Conservation (phyloP, 2,329 filamentous ascomycete species). For the Venturia asperata region DNA sequence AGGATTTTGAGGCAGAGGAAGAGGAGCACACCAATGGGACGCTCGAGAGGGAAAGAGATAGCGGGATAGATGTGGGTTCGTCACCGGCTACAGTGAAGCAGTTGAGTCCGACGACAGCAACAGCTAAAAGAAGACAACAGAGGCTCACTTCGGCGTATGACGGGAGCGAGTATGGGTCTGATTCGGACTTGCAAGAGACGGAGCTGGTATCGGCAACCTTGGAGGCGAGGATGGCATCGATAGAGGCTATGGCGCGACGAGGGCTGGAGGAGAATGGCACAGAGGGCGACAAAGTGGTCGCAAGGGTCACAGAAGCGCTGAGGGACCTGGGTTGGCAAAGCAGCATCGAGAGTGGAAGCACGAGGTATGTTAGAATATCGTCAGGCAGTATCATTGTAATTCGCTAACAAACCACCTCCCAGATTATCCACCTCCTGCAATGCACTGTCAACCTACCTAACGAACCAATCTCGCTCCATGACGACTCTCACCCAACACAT, state of each 20-base stretch:
- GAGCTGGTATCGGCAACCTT: slow-evolving; percentile 61
- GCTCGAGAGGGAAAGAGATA: slow-evolving; percentile 25
- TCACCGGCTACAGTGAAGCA: slow-evolving; percentile 24
- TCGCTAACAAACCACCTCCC: slow-evolving; percentile 6
- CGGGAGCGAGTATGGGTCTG: slow-evolving; percentile 66
- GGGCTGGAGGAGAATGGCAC: slow-evolving; percentile 61
- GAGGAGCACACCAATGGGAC: slow-evolving; percentile 44
- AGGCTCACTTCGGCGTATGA: slow-evolving; percentile 53
- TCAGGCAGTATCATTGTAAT: neutral
- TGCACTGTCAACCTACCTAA: slow-evolving; percentile 65
- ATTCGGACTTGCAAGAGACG: slow-evolving; percentile 59
- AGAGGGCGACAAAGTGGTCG: slow-evolving; percentile 55
- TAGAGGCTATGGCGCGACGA: slow-evolving; percentile 59
- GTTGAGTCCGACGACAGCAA: slow-evolving; percentile 33
- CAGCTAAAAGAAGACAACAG: slow-evolving; percentile 33
- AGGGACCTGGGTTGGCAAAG: slow-evolving; percentile 67
- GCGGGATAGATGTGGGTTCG: slow-evolving; percentile 17
- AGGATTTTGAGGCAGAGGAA: slow-evolving; percentile 37
- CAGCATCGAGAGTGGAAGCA: slow-evolving; percentile 63
- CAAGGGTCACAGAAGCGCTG: slow-evolving; percentile 61
- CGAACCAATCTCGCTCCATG: slow-evolving; percentile 67
- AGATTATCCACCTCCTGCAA: slow-evolving; percentile 71
- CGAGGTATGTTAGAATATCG: slow-evolving; percentile 47
- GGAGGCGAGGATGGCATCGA: slow-evolving; percentile 62
- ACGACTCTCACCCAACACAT: slow-evolving; percentile 67